Conservation (phyloP, 371 early-diverging fungal genomes). For the Parasitella parasitica region DNA sequence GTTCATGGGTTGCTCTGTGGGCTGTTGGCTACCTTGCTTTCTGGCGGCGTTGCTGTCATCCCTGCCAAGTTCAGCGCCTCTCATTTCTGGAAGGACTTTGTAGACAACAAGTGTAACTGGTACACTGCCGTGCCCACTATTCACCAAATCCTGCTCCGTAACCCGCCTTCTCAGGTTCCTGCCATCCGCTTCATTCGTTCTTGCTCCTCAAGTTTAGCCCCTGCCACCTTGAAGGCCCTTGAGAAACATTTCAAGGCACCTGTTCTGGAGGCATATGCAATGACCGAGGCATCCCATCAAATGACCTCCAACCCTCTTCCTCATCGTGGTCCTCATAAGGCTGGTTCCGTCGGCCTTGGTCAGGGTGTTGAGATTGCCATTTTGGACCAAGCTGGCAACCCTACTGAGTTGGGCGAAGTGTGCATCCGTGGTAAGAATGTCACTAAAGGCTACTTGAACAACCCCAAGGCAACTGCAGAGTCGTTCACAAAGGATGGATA, state of each 20-base stretch:
- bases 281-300: conserved; percentile 92
- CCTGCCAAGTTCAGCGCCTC: conserved; percentile 80
- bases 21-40: conserved; percentile 68
- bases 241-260: conserved; percentile 75
- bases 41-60: conserved; percentile 79
- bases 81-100: conserved; percentile 79
- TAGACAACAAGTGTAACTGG: conserved; percentile 66
- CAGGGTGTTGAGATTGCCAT: conserved; percentile 81
- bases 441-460: conserved; percentile 80
- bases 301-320: conserved; percentile 88
- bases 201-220: conserved; percentile 82
- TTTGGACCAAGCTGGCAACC: conserved; percentile 63
- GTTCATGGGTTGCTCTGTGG: conserved; percentile 88
- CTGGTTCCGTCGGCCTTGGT: conserved; percentile 82
- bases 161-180: conserved; percentile 51
- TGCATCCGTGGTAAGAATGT: conserved; percentile 84
- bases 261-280: conserved; percentile 88
- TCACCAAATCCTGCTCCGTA: conserved; percentile 77
- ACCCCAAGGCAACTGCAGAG: conserved; percentile 70
- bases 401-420: conserved; percentile 74
- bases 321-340: conserved; percentile 63
- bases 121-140: conserved; percentile 90
- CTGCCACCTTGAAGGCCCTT: conserved; percentile 68
- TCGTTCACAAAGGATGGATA: conserved; percentile 66
- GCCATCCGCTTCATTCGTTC: conserved; percentile 81